Base-by-base conservation (phyloP, 1,284 basidiomycete species). In the Trametes sp. region DNA sequence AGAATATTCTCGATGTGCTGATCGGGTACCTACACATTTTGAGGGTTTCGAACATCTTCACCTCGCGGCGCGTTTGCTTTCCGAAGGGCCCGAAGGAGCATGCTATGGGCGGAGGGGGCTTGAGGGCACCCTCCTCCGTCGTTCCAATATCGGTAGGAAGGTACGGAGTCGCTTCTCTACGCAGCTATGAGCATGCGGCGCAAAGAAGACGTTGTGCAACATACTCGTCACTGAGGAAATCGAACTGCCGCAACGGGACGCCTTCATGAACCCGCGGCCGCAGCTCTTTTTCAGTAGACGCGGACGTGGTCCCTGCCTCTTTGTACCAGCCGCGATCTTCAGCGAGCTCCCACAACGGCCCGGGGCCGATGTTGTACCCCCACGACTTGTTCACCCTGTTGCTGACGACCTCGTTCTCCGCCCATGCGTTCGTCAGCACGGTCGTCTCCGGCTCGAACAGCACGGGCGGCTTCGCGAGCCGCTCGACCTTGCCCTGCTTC, bases 311-410 rank as follows among this genome's bases (percentile, higher is more conserved):
- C 38, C 72, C 63, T 19, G 83, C 81, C 72, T 94, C 92, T 70
- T 90, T 92, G 73, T 82, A 92, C 85, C 89, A 94, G 0, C 83
- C 85, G 54, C 89, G 75, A 68, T 95, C 93, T 70, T 94, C 90
- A 45, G 84, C 75, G 36, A 92, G 74, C 57, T 90, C 85, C 87
- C 89, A 92, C 5, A 89, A 69, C 6, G 90, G 90, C 0, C 92
- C 93, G 9, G 84, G 74, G 1, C 90, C 89, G 21, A 90, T 82
- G 69, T 90, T 91, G 69, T 84, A 85, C 0, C 88, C 86, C 86
- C 86, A 89, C 0, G 87, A 80, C 68, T 86, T 90, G 67, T 81
- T 84, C 14, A 88, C 75, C 28, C 84, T 79, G 33, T 81, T 81
- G 4, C 78, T 76, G 16, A 85, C 73, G 41, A 75, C 78, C 0